Conservation (phyloP, 2,329 filamentous ascomycete genomes). For the Coniochaeta sp. region DNA sequence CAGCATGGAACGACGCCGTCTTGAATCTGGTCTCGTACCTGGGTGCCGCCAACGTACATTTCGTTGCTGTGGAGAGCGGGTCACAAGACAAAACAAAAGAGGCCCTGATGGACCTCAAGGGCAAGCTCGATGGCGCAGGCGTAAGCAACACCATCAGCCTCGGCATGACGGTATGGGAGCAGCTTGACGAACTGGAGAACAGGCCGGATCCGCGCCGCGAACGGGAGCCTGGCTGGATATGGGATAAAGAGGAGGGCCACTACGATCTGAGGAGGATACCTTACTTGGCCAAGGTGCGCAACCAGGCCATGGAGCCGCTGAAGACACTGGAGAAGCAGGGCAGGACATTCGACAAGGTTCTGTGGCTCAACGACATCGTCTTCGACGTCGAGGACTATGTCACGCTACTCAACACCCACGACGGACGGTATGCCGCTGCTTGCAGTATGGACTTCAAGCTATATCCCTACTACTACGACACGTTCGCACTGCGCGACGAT, state of each 20-base stretch:
- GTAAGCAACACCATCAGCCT: slow-evolving; percentile 50
- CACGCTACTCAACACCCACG: slow-evolving; percentile 45
- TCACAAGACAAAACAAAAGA: slow-evolving; percentile 62
- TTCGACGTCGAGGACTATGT: slow-evolving; percentile 49
- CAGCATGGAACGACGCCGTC: slow-evolving; percentile 53
- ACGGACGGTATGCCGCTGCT: slow-evolving; percentile 50
- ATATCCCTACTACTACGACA: slow-evolving; percentile 51
- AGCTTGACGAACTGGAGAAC: slow-evolving; percentile 46
- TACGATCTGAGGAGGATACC: slow-evolving; percentile 59
- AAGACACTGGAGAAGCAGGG: slow-evolving; percentile 40
- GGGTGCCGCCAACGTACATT: slow-evolving; percentile 55
- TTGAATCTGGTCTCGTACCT: slow-evolving; percentile 47
- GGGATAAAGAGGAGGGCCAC: slow-evolving; percentile 37
- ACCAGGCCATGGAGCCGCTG: slow-evolving; percentile 54
- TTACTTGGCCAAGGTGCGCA: slow-evolving; percentile 58
- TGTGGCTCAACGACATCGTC: slow-evolving; percentile 56
- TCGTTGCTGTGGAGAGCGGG: slow-evolving; percentile 61
- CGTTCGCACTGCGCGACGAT: slow-evolving; percentile 52
- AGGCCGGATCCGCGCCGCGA: slow-evolving; percentile 22
- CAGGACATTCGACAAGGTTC: slow-evolving; percentile 44
- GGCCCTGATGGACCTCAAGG: slow-evolving; percentile 50
- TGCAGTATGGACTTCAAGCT: slow-evolving; percentile 53
- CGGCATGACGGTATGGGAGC: slow-evolving; percentile 45
- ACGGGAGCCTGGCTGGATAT: slow-evolving; percentile 54
- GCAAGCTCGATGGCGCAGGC: slow-evolving; percentile 38